Evolutionary conservation across 176 grass and related monocot species (phyloP).

Genomic region (Luzula sylvatica): DNA sequence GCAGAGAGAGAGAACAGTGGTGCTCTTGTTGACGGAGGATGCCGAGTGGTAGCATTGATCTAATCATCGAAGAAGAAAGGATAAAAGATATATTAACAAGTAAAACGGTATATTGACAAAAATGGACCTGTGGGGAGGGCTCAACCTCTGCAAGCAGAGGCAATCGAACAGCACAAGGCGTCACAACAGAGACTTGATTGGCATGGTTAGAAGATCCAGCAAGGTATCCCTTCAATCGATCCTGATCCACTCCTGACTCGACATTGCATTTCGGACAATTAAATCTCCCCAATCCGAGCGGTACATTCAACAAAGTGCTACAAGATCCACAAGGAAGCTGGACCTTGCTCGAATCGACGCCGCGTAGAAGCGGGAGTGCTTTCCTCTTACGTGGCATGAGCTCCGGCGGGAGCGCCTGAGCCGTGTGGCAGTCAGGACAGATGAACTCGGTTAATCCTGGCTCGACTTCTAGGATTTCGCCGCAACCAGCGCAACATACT

Average conservation of each 20-base stretch:
- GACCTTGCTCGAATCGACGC: constrained; percentile 22
- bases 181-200: neutral
- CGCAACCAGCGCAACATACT: constrained; percentile 33
- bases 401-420: constrained; percentile 43
- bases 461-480: constrained; percentile 44
- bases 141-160: neutral
- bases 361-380: constrained; percentile 38
- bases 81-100: too few relatives aligned
- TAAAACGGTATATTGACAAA: neutral
- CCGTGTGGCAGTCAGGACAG: constrained; percentile 42
- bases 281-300: constrained; percentile 24
- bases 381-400: constrained; percentile 36
- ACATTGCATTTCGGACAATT: constrained; percentile 30
- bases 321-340: constrained; percentile 39
- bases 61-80: too few relatives aligned
- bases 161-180: neutral
- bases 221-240: constrained; percentile 23
- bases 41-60: too few relatives aligned
- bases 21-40: too few relatives aligned
- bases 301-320: constrained; percentile 27
- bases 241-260: constrained; percentile 31
- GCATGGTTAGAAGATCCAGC: neutral
- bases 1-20: too few relatives aligned
- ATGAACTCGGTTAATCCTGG: constrained; percentile 42
- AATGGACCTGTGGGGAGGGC: neutral